A percentile compares a stretch with the other conserved stretches of the same genome.
Evolutionary conservation across 805 yeast species (phyloP).

Genomic region (Kuraishia molischiana): DNA sequence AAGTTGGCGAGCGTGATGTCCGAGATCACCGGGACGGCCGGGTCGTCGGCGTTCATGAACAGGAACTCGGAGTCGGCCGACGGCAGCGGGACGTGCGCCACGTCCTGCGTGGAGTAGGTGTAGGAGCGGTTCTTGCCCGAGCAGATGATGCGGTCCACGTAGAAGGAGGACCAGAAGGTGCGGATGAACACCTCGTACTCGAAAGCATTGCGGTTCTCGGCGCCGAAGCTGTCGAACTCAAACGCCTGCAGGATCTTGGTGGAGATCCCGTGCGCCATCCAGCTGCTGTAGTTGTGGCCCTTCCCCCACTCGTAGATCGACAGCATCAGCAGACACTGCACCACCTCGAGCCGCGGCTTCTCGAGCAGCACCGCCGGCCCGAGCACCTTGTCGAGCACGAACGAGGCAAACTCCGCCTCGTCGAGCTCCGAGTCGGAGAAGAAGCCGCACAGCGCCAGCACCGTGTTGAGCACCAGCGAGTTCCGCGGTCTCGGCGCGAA

Average conservation of each 20-base stretch:
- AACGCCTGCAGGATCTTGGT: slow-evolving; percentile 5
- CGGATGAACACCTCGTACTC: slow-evolving; percentile 3
- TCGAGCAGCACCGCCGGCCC: slow-evolving; percentile 1
- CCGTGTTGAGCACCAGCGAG: slow-evolving; percentile 2
- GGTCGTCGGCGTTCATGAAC: slow-evolving; percentile 1
- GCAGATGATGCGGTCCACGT: slow-evolving; percentile 4
- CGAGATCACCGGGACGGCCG: not conserved
- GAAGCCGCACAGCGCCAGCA: slow-evolving; percentile 5
- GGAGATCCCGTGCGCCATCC: slow-evolving; percentile 7
- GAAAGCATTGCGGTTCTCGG: slow-evolving; percentile 1
- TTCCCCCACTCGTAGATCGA: slow-evolving; percentile 6
- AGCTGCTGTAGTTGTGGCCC: slow-evolving; percentile 4
- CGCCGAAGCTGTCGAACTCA: slow-evolving; percentile 2
- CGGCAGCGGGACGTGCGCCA: slow-evolving; percentile 4
- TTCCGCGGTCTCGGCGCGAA: slow-evolving; percentile 1
- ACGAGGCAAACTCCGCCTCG: not conserved
- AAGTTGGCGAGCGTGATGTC: not conserved
- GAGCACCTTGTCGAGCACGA: not conserved
- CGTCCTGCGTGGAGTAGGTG: slow-evolving; percentile 1
- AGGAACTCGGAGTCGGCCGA: slow-evolving; percentile 3
- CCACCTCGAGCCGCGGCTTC: slow-evolving; percentile 3
- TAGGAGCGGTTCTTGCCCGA: slow-evolving; percentile 6
- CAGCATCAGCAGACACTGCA: slow-evolving; percentile 4
- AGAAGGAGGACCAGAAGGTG: slow-evolving; percentile 7
- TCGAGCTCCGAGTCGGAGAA: slow-evolving; percentile 2